A percentile compares a stretch with the other conserved stretches of the same genome.
Conservation (phyloP, 1,284 basidiomycete genomes). For the Microbotryomycetes sp. region DNA sequence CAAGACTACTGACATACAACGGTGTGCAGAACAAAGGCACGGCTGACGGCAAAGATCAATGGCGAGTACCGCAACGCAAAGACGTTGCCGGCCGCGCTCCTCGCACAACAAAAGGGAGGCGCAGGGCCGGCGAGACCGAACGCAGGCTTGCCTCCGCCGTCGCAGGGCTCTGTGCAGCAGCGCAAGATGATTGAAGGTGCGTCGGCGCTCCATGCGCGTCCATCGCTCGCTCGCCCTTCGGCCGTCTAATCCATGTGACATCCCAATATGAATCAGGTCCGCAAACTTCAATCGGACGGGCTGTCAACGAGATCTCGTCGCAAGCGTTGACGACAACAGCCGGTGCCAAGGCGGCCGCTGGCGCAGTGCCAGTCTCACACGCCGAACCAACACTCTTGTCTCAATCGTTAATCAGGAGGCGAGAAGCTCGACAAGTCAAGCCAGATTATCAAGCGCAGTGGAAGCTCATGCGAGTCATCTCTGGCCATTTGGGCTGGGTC, state of each 20-base stretch:
- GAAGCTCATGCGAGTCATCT: slow-evolving; percentile 95
- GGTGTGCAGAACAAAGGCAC: slow-evolving; percentile 45
- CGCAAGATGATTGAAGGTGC: slow-evolving; percentile 30
- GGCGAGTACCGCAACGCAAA: slow-evolving; percentile 82
- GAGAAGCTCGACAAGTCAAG: slow-evolving; percentile 83
- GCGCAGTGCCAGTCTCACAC: slow-evolving; percentile 23
- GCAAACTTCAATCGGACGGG: slow-evolving; percentile 17
- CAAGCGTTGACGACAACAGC: slow-evolving; percentile 18
- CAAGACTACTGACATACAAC: no score
- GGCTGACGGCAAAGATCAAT: slow-evolving; percentile 59
- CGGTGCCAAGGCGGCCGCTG: neutral
- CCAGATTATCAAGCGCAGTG: slow-evolving; percentile 91
- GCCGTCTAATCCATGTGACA: slow-evolving; percentile 47
- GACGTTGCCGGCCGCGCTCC: slow-evolving; percentile 70
- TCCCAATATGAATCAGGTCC: slow-evolving; percentile 30
- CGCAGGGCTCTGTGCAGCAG: neutral
- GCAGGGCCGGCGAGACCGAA: slow-evolving; percentile 54
- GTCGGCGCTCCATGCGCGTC: slow-evolving; percentile 12
- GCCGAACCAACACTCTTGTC: slow-evolving; percentile 52
- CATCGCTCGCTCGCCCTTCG: slow-evolving; percentile 58
- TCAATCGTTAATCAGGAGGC: slow-evolving; percentile 77
- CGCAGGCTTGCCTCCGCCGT: slow-evolving; percentile 1
- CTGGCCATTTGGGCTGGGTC: slow-evolving; percentile 98
- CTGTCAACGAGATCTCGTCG: slow-evolving; percentile 21
- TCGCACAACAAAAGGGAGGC: slow-evolving; percentile 62